Evolutionary conservation across 2,329 filamentous ascomycete genomes (phyloP).

Genomic region (Colletotrichum truncatum): DNA sequence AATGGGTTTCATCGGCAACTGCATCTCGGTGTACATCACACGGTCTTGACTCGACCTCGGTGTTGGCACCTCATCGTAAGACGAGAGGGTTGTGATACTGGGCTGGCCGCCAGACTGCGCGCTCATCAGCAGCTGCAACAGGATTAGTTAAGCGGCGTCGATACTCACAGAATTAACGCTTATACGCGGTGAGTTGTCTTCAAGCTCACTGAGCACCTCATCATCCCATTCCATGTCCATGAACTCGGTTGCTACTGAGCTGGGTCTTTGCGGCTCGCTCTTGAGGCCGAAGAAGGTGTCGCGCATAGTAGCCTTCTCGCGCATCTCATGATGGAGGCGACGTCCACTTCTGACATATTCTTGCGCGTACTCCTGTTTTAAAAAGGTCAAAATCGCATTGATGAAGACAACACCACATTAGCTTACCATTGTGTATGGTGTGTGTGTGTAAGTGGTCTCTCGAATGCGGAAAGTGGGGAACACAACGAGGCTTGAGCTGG

Average conservation of each 20-base stretch:
- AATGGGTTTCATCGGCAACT: constrained; percentile 67
- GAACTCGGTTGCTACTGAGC: constrained; percentile 79
- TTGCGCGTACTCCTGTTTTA: constrained; percentile 45
- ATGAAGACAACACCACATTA: not conserved
- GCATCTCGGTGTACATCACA: constrained; percentile 63
- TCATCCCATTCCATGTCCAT: constrained; percentile 81
- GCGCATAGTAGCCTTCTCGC: constrained; percentile 57
- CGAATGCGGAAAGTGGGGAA: constrained; percentile 18
- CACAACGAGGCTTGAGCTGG: constrained; percentile 16
- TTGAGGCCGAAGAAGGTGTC: constrained; percentile 71
- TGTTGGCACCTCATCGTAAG: constrained; percentile 84
- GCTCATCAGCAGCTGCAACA: constrained; percentile 26
- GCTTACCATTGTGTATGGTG: constrained; percentile 46
- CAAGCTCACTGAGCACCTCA: constrained; percentile 63
- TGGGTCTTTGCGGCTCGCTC: constrained; percentile 63
- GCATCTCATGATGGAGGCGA: constrained; percentile 59
- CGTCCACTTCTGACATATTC: constrained; percentile 44
- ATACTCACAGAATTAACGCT: constrained; percentile 77
- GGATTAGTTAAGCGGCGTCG: not conserved
- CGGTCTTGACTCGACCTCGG: constrained; percentile 73
- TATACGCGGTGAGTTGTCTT: constrained; percentile 72
- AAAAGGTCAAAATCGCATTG: not conserved
- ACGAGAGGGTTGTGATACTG: constrained; percentile 88
- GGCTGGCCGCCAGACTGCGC: constrained; percentile 58
- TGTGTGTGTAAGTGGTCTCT: constrained; percentile 26